Evolutionary conservation across 2,329 filamentous ascomycete species (phyloP).

Genomic region (Colletotrichum theobromicola): DNA sequence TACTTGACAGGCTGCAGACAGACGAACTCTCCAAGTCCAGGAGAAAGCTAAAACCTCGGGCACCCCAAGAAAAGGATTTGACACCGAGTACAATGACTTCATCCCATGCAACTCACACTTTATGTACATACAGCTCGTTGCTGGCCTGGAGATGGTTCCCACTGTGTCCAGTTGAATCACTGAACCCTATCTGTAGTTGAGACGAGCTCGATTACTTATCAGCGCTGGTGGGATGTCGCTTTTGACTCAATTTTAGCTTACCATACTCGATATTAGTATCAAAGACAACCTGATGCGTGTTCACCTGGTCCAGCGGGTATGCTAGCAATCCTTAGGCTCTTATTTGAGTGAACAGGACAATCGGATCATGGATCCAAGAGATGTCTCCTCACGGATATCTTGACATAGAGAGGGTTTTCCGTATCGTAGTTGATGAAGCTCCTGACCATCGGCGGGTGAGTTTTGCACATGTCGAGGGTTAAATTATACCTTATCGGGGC

Average conservation of each 20-base stretch:
- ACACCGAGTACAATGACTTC: neutral
- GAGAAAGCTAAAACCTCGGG: neutral
- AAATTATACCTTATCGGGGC: neutral
- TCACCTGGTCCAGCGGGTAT: no score
- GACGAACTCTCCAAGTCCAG: neutral
- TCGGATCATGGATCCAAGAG: neutral
- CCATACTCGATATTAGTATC: no score
- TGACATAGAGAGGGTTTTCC: neutral
- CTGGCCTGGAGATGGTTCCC: no score
- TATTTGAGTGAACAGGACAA: fast-evolving
- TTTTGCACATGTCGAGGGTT: neutral
- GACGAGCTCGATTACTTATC: no score
- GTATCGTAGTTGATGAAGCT: neutral
- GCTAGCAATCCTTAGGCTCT: no score
- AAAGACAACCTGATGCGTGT: no score
- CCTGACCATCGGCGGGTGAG: neutral
- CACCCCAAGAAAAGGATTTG: neutral
- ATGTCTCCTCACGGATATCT: neutral
- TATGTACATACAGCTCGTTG: neutral
- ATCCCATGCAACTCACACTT: neutral
- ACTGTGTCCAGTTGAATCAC: no score
- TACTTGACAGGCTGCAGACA: neutral
- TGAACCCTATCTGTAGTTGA: no score
- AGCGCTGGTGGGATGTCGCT: no score
- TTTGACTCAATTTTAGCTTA: no score